Evolutionary conservation across 371 early-diverging fungal genomes (phyloP), one percentile per base, ranked within the genome.

Genomic region (Fennellomyces sp.): DNA sequence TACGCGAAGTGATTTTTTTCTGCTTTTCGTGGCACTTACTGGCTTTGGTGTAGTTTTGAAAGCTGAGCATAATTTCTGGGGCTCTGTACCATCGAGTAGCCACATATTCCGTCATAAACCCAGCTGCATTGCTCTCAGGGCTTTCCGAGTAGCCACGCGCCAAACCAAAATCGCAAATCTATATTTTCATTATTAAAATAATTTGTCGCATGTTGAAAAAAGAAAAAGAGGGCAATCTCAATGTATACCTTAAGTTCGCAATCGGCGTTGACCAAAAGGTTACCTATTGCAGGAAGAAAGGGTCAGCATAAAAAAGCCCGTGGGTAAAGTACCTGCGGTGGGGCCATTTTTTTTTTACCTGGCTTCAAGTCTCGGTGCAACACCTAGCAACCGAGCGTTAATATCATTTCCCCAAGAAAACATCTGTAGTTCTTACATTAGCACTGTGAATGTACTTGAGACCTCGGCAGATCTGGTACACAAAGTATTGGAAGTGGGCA

Each of bases 81-180:
- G 99, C 93, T 63, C 99, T 86, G 75, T 99, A 99, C 99, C 99
- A 99, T 63, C 99, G 83, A 0, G 99, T 99, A 42, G 98, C 94
- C 28, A 97, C 99, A 63, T 97, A 97, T 74, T 97, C 95, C 30
- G 96, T 96, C 94, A 97, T 92, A 66, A 95, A 95, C 2, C 94
- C 94, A 58, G 87, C 88, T 56, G 87, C 87, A 67, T 92, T 91
- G 48, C 82, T 85, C 17, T 94, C 96, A 5, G 81, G 79, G 59
- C 91, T 90, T 25, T 81, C 83, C 48, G 94, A 91, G 70, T 92
- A 91, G 7, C 98, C 96, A 62, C 97, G 87, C 26, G 97, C 96
- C 58, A 97, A 74, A 29, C 97, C 97, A 78, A 97, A 97, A 78
- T 97, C 97, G 76, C 95, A 94, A 64, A 96, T 96, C 85, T 81